A percentile compares a stretch with the other conserved stretches of the same genome.
These are phyloP conservation scores for Cornus controversa DNA, from an alignment of 148 eudicot genomes.

Conservation along the genomic window DNA sequence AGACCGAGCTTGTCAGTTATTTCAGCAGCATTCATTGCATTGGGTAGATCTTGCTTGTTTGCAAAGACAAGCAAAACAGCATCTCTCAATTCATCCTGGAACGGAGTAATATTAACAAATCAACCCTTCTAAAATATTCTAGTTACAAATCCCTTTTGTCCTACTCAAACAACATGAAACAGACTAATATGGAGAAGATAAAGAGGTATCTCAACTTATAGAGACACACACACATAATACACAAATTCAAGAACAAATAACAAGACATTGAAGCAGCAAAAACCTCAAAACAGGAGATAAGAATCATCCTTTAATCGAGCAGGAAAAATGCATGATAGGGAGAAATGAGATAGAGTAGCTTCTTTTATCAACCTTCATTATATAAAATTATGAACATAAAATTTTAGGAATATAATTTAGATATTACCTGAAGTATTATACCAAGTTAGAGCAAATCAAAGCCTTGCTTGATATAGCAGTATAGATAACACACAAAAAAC, in stretches of 20 bases:
- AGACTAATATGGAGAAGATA: background rate
- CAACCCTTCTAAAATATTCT: background rate
- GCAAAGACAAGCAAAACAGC: constrained; percentile 57
- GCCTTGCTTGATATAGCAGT: background rate
- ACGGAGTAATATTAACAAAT: background rate
- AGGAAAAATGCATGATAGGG: background rate
- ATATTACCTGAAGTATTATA: background rate
- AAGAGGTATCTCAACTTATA: background rate
- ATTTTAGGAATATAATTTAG: background rate
- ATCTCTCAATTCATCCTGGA: constrained; percentile 56
- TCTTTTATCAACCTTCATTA: background rate
- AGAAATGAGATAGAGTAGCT: background rate
- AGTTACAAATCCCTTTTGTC: background rate
- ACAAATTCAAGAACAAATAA: background rate
- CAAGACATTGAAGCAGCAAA: background rate
- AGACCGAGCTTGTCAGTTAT: constrained; percentile 59
- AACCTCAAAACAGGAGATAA: background rate
- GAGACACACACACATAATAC: background rate
- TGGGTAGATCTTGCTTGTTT: constrained; percentile 62
- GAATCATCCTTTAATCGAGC: background rate
- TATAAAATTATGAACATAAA: too few relatives aligned
- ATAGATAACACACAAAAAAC: too few relatives aligned
- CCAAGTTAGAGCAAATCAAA: background rate
- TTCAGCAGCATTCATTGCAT: constrained; percentile 49
- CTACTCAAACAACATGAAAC: background rate